Percentiles rank a stretch among this genome's conserved stretches.
Evolutionary conservation across 2,329 filamentous ascomycete species (phyloP).

Genomic region (Chalaropsis thielavioides): DNA sequence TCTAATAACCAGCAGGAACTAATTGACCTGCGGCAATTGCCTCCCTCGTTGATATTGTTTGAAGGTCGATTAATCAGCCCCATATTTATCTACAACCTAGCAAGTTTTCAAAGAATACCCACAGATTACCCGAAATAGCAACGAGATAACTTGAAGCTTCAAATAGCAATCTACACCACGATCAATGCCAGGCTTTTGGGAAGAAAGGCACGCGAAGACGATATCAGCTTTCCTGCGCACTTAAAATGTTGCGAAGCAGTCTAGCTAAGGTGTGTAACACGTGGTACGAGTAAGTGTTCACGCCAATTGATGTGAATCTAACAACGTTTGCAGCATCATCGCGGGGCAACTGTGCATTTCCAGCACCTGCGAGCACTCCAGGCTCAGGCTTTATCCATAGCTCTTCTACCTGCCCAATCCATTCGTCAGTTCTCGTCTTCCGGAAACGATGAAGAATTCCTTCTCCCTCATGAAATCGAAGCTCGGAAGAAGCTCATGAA

Average conservation of each 20-base stretch:
- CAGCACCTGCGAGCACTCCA: slow-evolving; percentile 12
- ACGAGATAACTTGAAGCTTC: not conserved
- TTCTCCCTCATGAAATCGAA: slow-evolving; percentile 11
- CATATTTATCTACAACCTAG: not conserved
- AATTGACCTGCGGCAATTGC: no score
- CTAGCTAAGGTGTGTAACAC: slow-evolving; percentile 12
- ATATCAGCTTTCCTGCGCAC: not conserved
- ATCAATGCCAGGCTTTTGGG: not conserved
- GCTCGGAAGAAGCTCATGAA: slow-evolving; percentile 7
- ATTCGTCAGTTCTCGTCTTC: slow-evolving; percentile 8
- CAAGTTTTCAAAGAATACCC: not conserved
- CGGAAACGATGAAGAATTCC: slow-evolving; percentile 6
- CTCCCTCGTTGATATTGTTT: no score
- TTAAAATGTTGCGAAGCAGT: slow-evolving; percentile 14
- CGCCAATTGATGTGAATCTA: not conserved
- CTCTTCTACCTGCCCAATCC: not conserved
- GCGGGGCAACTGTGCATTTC: slow-evolving; percentile 14
- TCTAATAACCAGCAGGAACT: no score
- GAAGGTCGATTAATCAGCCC: not conserved
- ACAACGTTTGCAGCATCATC: slow-evolving; percentile 15
- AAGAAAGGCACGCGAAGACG: not conserved
- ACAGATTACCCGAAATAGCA: not conserved
- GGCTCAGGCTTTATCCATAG: slow-evolving; percentile 2
- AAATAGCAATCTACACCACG: not conserved
- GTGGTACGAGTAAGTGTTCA: not conserved